These are phyloP conservation scores for Heterobasidion parviporum DNA, from an alignment of 1,284 basidiomycete genomes.

Conservation along the genomic window DNA sequence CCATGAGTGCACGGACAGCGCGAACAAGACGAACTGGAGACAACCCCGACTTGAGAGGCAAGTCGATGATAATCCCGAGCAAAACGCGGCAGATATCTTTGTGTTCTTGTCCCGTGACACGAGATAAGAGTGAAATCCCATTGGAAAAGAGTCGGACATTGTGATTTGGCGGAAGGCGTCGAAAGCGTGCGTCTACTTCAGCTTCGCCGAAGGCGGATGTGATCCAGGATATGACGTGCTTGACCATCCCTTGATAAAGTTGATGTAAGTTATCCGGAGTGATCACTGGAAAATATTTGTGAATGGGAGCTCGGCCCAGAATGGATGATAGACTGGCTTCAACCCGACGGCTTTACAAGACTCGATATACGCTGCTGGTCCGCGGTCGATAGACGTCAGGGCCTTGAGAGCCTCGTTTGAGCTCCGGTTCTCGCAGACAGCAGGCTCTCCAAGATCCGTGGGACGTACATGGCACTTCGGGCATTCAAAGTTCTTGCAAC, in stretches of 20 bases:
- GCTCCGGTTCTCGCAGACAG: neutral
- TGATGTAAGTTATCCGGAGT: constrained; percentile 30
- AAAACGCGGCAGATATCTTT: constrained; percentile 14
- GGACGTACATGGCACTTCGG: neutral
- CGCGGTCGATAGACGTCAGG: too few relatives aligned
- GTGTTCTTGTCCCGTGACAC: constrained; percentile 15
- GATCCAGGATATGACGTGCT: constrained; percentile 5
- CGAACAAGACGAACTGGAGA: constrained; percentile 6
- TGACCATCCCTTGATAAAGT: constrained; percentile 18
- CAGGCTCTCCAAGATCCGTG: neutral
- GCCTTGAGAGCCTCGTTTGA: neutral
- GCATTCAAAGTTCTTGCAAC: neutral
- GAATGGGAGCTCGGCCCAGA: constrained; percentile 24
- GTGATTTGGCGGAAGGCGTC: neutral
- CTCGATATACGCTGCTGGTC: neutral
- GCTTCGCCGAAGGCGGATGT: constrained; percentile 1
- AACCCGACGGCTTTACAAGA: neutral
- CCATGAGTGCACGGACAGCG: constrained; percentile 17
- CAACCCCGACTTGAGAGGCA: neutral
- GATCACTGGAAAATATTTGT: constrained; percentile 20
- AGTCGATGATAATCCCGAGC: constrained; percentile 8
- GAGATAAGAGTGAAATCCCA: constrained; percentile 4
- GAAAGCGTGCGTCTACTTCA: constrained; percentile 13
- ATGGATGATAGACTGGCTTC: constrained; percentile 14
- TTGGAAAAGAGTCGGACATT: neutral